Conservation (phyloP, 2,329 filamentous ascomycete genomes). For the Fusarium tricinctum region DNA sequence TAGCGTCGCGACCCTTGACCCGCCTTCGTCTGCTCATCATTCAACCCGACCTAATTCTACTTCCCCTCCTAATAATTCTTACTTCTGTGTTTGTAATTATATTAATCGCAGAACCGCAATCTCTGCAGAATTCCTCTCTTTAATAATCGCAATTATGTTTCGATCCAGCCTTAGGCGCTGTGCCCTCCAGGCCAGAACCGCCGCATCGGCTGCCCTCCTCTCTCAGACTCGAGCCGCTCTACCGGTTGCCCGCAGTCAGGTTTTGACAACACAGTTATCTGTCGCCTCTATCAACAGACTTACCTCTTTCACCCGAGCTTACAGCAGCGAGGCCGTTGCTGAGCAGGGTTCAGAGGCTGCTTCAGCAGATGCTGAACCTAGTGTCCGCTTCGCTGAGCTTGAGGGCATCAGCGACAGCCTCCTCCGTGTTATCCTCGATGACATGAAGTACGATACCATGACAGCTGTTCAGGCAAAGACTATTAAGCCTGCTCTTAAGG, state of each 20-base stretch:
- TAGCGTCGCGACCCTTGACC: slow-evolving; percentile 33
- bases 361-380: slow-evolving; percentile 41
- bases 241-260: slow-evolving; percentile 46
- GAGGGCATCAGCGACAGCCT: slow-evolving; percentile 73
- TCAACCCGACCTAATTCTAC: slow-evolving; percentile 26
- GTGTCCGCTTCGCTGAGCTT: slow-evolving; percentile 63
- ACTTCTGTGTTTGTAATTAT: slow-evolving; percentile 17
- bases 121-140: slow-evolving; percentile 12
- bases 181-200: slow-evolving; percentile 54
- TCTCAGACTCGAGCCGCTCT: slow-evolving; percentile 50
- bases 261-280: slow-evolving; percentile 37
- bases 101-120: slow-evolving; percentile 27
- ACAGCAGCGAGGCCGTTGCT: slow-evolving; percentile 58
- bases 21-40: slow-evolving; percentile 18
- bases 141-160: slow-evolving; percentile 50
- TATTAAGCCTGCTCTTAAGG: slow-evolving; percentile 82
- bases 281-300: slow-evolving; percentile 44
- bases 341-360: slow-evolving; percentile 31
- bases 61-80: slow-evolving; percentile 20
- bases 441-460: slow-evolving; percentile 86
- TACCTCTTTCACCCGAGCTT: slow-evolving; percentile 51
- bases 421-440: slow-evolving; percentile 75
- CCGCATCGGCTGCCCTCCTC: slow-evolving; percentile 50
- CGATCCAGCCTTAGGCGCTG: slow-evolving; percentile 58
- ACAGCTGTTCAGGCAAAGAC: slow-evolving; percentile 91